Evolutionary conservation across 2,329 filamentous ascomycete genomes (phyloP).

Genomic region (Mariannaea sp.): DNA sequence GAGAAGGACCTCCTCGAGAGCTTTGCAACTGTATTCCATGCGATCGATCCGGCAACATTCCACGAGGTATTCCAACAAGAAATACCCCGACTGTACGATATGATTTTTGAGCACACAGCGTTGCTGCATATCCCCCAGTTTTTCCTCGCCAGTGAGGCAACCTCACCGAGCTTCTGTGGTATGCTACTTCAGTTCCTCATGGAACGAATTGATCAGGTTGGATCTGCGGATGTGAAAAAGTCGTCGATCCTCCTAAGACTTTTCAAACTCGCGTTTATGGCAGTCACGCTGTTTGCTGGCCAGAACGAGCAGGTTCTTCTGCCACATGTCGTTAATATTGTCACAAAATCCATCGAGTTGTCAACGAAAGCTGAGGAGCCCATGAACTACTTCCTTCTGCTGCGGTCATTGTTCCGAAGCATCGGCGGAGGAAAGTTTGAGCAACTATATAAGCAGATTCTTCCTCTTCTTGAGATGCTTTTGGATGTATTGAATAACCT

Average conservation of each 20-base stretch:
- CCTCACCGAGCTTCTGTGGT: slow-evolving; percentile 94
- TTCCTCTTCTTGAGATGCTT: slow-evolving; percentile 95
- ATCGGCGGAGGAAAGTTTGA: slow-evolving; percentile 98
- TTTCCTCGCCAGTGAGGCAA: slow-evolving; percentile 97
- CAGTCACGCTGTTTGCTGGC: slow-evolving; percentile 89
- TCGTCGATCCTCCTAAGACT: slow-evolving; percentile 90
- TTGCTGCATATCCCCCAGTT: slow-evolving; percentile 96
- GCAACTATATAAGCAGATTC: slow-evolving; percentile 95
- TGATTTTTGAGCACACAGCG: slow-evolving; percentile 96
- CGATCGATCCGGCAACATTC: slow-evolving; percentile 96
- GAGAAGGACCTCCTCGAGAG: slow-evolving; percentile 97
- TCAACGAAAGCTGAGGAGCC: slow-evolving; percentile 96
- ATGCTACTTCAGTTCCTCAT: slow-evolving; percentile 98
- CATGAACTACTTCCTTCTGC: slow-evolving; percentile 96
- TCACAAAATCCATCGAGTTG: slow-evolving; percentile 95
- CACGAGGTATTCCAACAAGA: slow-evolving; percentile 98
- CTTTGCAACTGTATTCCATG: slow-evolving; percentile 97
- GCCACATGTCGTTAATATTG: slow-evolving; percentile 95
- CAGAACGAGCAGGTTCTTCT: slow-evolving; percentile 96
- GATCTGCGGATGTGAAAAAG: slow-evolving; percentile 87
- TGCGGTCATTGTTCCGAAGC: slow-evolving; percentile 91
- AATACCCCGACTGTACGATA: slow-evolving; percentile 94
- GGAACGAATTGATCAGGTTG: slow-evolving; percentile 94
- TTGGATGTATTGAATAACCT: slow-evolving; percentile 96
- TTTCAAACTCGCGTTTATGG: slow-evolving; percentile 99